phyloP scores from a whole-genome alignment of 2,329 filamentous ascomycete genomes.

The Aspergillus sp. region DNA sequence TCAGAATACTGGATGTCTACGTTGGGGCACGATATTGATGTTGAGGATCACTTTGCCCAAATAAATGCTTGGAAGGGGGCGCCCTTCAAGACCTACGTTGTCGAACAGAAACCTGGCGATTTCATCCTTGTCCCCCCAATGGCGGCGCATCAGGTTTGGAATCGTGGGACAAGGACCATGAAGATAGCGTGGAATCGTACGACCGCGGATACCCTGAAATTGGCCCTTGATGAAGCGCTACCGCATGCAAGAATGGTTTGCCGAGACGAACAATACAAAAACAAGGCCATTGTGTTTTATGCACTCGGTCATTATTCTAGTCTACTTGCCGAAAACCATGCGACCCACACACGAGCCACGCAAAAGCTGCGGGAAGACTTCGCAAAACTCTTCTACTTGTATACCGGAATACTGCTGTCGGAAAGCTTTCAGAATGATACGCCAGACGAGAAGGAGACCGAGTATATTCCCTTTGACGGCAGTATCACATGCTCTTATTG shows the following conservation, averaged over 20 bases:
- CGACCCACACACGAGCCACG: conserved; percentile 56
- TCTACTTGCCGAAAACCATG: conserved; percentile 58
- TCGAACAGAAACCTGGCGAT: conserved; percentile 86
- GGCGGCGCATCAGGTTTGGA: conserved; percentile 97
- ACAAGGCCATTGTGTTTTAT: conserved; percentile 92
- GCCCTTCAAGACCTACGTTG: conserved; percentile 87
- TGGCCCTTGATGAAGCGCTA: conserved; percentile 82
- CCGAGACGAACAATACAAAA: conserved; percentile 97
- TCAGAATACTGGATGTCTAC: conserved; percentile 92
- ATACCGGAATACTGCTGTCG: conserved; percentile 74
- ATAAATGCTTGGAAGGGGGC: conserved; percentile 94
- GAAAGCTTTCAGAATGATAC: conserved; percentile 74
- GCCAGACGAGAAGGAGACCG: conserved; percentile 65
- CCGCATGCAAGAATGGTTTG: conserved; percentile 88
- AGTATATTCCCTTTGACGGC: conserved; percentile 79
- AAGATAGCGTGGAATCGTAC: conserved; percentile 98
- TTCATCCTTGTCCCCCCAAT: conserved; percentile 91
- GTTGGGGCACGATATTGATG: conserved; percentile 92
- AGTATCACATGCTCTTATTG: conserved; percentile 96
- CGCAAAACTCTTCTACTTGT: conserved; percentile 73
- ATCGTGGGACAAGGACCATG: conserved; percentile 90
- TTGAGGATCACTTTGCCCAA: conserved; percentile 95
- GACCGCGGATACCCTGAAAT: conserved; percentile 83
- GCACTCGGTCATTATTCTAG: conserved; percentile 75
- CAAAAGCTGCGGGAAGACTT: conserved; percentile 63